These are phyloP conservation scores for Coccomyxa sp. DNA, from an alignment of 139 green algal species.

Conservation along the genomic window DNA sequence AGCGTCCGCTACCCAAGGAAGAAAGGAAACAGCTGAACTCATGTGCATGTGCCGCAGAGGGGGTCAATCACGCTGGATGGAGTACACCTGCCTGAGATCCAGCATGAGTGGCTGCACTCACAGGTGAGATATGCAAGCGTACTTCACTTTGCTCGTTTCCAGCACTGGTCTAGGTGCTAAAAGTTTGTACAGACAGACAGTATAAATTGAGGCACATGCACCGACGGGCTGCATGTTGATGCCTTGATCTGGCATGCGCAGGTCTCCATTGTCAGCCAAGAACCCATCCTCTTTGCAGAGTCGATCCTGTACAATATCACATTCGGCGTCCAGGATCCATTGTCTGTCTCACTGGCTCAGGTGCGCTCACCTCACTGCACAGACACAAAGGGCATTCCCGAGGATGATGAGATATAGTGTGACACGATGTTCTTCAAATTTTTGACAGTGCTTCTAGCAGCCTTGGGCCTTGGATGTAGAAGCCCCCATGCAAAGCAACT, in stretches of 20 bases:
- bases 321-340: conserved; percentile 15
- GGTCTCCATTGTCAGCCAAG: conserved; percentile 74
- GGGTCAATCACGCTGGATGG: conserved; percentile 20
- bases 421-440: too few species aligned
- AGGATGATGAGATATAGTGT: too few species aligned
- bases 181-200: too few species aligned
- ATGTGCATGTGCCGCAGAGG: not conserved
- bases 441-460: too few species aligned
- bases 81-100: conserved; percentile 9
- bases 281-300: conserved; percentile 74
- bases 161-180: too few species aligned
- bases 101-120: conserved; percentile 32
- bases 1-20: not conserved
- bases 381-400: too few species aligned
- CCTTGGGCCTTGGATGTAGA: too few species aligned
- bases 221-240: too few species aligned
- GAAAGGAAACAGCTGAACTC: not conserved
- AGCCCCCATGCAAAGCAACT: too few species aligned
- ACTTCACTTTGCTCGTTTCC: too few species aligned
- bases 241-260: not conserved
- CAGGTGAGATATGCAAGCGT: conserved; percentile 13
- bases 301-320: conserved; percentile 30
- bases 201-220: too few species aligned
- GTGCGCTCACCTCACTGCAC: not conserved
- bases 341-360: conserved; percentile 11